phyloP scores from a whole-genome alignment of 306 rosid genomes.

The Crataegus laevigata region DNA sequence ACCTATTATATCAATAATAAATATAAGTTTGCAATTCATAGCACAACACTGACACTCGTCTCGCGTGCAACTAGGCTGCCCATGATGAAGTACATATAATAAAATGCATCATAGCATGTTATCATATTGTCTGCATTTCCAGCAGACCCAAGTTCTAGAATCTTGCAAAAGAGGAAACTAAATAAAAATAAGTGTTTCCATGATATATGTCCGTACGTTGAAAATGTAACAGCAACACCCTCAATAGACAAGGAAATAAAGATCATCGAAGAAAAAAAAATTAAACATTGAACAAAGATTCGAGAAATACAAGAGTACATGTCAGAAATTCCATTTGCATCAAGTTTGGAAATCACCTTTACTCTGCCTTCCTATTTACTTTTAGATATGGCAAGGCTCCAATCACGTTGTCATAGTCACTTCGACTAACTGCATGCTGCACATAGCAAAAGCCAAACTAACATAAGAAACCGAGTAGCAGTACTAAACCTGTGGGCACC shows the following conservation, averaged over 20 bases:
- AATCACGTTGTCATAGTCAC: constrained; percentile 89
- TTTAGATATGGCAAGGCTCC: constrained; percentile 84
- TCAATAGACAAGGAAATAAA: constrained; percentile 7
- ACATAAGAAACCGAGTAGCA: constrained; percentile 16
- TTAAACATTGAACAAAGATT: background rate
- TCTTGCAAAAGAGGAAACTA: background rate
- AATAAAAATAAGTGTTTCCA: background rate
- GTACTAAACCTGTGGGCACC: background rate
- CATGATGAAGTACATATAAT: background rate
- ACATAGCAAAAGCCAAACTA: constrained; percentile 11
- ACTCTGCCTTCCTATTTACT: constrained; percentile 66
- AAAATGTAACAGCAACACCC: constrained; percentile 2
- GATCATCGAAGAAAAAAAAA: background rate
- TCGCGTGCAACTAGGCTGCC: background rate
- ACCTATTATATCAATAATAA: no score
- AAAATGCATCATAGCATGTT: background rate
- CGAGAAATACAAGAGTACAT: constrained; percentile 16
- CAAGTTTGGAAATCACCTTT: constrained; percentile 13
- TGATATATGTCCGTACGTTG: background rate
- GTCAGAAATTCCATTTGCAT: background rate
- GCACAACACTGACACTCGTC: no score
- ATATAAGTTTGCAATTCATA: no score
- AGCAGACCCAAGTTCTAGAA: background rate
- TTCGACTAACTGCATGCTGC: constrained; percentile 64
- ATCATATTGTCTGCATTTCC: background rate